A percentile compares a stretch with the other conserved stretches of the same genome.
Evolutionary conservation across 176 grass and related monocot genomes (phyloP).

Genomic region (Raddia distichophylla): DNA sequence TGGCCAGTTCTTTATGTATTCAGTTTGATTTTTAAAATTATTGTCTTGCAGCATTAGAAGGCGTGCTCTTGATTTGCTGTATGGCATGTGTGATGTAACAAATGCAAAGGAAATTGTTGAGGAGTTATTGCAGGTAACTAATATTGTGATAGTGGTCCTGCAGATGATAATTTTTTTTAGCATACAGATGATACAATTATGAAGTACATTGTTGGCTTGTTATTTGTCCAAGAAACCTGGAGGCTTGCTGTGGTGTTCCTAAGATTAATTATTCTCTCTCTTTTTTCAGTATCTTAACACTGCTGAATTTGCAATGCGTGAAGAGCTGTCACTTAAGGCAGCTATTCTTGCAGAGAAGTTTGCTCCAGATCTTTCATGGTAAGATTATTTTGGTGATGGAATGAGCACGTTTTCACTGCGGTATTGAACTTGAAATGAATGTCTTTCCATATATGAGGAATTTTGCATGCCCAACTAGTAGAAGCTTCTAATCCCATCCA

Average conservation of each 20-base stretch:
- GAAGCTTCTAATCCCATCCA: background rate
- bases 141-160: slow-evolving; percentile 14
- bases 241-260: slow-evolving; percentile 26
- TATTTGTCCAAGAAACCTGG: slow-evolving; percentile 4
- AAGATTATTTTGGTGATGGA: slow-evolving; percentile 25
- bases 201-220: background rate
- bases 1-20: slow-evolving; percentile 23
- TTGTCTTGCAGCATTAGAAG: slow-evolving; percentile 89
- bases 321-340: slow-evolving; percentile 96
- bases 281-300: slow-evolving; percentile 90
- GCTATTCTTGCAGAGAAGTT: slow-evolving; percentile 98
- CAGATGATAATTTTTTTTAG: background rate
- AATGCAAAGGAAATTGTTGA: slow-evolving; percentile 99
- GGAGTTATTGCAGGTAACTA: slow-evolving; percentile 92
- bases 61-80: slow-evolving; percentile 95
- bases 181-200: background rate
- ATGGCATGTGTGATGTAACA: slow-evolving; percentile 99
- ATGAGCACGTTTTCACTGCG: slow-evolving; percentile 5
- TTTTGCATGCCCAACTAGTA: slow-evolving; percentile 5
- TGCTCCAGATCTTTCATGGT: slow-evolving; percentile 99
- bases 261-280: slow-evolving; percentile 40
- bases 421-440: slow-evolving; percentile 4
- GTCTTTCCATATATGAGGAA: background rate
- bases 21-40: background rate
- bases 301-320: slow-evolving; percentile 95